Percentiles rank a stretch among this genome's conserved stretches.
Evolutionary conservation across 495 filamentous ascomycete genomes (phyloP).

Genomic region (Penicillium bovifimosum): DNA sequence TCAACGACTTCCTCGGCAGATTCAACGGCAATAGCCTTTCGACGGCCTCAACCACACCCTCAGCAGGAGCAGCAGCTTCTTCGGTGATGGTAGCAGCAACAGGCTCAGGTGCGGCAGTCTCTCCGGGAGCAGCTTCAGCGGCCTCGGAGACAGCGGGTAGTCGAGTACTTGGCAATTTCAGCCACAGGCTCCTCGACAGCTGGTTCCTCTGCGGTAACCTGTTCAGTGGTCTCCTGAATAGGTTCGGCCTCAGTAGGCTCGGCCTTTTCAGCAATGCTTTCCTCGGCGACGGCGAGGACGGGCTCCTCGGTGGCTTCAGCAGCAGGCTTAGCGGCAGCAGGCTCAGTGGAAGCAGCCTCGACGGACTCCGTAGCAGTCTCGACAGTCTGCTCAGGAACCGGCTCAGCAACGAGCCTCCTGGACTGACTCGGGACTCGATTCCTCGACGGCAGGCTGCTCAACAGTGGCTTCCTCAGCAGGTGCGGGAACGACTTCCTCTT

Average conservation of each 20-base stretch:
- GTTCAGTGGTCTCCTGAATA: constrained; percentile 1
- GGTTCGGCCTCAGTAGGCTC: not conserved
- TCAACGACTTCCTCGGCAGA: constrained; percentile 1
- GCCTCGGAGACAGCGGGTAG: not conserved
- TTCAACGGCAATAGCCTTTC: not conserved
- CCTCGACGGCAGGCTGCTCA: constrained; percentile 4
- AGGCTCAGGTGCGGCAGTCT: no score
- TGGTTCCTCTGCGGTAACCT: constrained; percentile 6
- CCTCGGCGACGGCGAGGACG: constrained; percentile 1
- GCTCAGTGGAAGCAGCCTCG: not conserved
- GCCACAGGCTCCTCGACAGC: constrained; percentile 8
- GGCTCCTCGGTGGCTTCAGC: constrained; percentile 3
- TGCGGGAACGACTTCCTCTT: constrained; percentile 1
- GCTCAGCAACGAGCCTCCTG: not conserved
- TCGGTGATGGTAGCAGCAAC: no score
- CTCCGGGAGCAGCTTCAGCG: constrained; percentile 4
- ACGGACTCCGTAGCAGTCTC: not conserved
- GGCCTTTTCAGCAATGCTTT: not conserved
- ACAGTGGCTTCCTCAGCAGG: constrained; percentile 1
- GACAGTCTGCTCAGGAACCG: not conserved
- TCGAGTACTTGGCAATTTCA: constrained; percentile 5
- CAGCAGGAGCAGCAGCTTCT: no score
- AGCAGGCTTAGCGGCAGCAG: not conserved
- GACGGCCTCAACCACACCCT: not conserved
- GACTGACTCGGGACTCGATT: not conserved